phyloP scores from a whole-genome alignment of 176 grass and related monocot species.

The Urochloa ruziziensis region DNA sequence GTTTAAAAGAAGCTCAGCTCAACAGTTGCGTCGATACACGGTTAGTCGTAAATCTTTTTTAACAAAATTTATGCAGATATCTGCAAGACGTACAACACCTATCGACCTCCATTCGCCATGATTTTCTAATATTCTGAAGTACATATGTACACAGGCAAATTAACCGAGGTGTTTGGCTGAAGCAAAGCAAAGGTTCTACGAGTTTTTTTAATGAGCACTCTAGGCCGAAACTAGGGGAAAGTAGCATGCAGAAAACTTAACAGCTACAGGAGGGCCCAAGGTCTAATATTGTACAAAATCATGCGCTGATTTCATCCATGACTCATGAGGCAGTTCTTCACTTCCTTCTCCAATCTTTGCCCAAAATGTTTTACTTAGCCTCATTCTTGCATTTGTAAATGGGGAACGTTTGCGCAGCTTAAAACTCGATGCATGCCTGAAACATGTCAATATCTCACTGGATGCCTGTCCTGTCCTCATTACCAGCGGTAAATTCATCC shows the following conservation, averaged over 20 bases:
- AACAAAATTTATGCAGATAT: background rate
- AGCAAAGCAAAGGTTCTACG: background rate
- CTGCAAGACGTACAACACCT: background rate
- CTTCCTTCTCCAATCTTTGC: background rate
- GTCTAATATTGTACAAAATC: conserved; percentile 3
- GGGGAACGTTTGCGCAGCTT: background rate
- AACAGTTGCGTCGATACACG: background rate
- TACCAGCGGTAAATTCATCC: background rate
- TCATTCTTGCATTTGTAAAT: background rate
- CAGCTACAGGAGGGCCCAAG: background rate
- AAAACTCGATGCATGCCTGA: background rate
- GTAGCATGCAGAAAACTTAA: background rate
- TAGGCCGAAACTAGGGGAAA: background rate
- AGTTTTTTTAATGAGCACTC: background rate
- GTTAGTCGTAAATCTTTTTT: background rate
- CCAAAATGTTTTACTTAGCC: background rate
- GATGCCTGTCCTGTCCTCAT: background rate
- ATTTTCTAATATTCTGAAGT: background rate
- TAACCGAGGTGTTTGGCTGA: background rate
- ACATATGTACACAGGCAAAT: background rate
- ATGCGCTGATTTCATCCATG: no score
- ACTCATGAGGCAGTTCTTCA: no score
- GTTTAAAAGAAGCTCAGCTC: background rate
- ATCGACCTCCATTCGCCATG: background rate
- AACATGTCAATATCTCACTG: background rate